These are phyloP conservation scores for Ophiostoma ips DNA, from an alignment of 2,329 filamentous ascomycete species.

Conservation along the genomic window DNA sequence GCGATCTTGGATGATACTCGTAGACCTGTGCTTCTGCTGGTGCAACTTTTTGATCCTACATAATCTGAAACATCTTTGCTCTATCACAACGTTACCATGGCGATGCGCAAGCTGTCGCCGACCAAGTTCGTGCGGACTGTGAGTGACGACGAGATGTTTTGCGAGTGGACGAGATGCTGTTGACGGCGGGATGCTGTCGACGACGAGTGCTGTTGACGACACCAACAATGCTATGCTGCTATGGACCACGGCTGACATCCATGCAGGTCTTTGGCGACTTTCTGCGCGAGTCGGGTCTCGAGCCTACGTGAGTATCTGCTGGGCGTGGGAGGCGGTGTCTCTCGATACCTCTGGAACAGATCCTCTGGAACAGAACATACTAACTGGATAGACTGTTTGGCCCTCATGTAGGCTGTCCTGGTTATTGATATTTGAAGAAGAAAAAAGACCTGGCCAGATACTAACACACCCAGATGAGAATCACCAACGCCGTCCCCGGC, in stretches of 20 bases:
- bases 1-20: background rate
- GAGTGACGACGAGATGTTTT: background rate
- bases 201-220: no score
- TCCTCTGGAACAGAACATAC: background rate
- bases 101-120: conserved; percentile 18
- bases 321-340: no score
- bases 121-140: conserved; percentile 21
- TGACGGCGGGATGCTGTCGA: background rate
- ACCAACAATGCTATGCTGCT: no score
- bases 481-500: conserved; percentile 50
- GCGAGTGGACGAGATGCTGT: background rate
- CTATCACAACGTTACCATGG: conserved; percentile 17
- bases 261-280: conserved; percentile 83
- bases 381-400: conserved; percentile 24
- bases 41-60: background rate
- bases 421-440: no score
- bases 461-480: conserved; percentile 40
- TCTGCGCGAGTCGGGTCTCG: conserved; percentile 69
- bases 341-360: no score
- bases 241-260: no score
- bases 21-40: background rate
- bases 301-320: conserved; percentile 72
- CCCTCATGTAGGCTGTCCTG: conserved; percentile 22
- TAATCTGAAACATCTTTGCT: no score
- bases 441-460: no score